A percentile compares a stretch with the other conserved stretches of the same genome.
Conservation (phyloP, 2,329 filamentous ascomycete genomes). For the Didymella pomorum region DNA sequence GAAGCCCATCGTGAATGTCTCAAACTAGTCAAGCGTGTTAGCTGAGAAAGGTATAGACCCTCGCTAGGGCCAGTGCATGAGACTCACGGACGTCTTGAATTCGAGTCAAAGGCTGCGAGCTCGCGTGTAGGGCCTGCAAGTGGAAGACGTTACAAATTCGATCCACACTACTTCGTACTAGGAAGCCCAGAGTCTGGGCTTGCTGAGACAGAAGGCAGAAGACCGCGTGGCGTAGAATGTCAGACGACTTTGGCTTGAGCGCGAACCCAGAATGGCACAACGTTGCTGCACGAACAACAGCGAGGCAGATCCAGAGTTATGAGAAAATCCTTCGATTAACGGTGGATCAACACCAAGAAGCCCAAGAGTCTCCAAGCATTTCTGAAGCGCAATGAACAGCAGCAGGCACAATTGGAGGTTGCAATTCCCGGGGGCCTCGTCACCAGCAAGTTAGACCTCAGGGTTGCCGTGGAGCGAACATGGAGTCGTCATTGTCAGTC, state of each 20-base stretch:
- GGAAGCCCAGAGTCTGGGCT: background rate
- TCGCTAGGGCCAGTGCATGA: constrained; percentile 1
- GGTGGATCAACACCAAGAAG: constrained; percentile 11
- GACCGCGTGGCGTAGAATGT: constrained; percentile 2
- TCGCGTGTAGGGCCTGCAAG: background rate
- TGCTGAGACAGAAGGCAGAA: background rate
- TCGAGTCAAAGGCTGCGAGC: background rate
- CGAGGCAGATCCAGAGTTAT: constrained; percentile 5
- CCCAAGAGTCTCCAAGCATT: constrained; percentile 13
- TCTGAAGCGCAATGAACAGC: background rate
- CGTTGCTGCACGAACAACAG: background rate
- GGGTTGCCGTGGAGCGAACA: constrained; percentile 11
- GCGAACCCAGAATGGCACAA: background rate
- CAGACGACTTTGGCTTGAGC: background rate
- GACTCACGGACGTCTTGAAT: constrained; percentile 8
- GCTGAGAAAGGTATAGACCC: constrained; percentile 2
- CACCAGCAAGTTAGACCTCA: constrained; percentile 10
- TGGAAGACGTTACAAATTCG: constrained; percentile 3
- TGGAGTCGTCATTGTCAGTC: constrained; percentile 8
- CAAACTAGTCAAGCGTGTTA: constrained; percentile 11
- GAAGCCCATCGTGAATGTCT: constrained; percentile 36
- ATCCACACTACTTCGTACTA: constrained; percentile 8
- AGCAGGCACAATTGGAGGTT: background rate
- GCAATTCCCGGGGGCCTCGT: constrained; percentile 2
- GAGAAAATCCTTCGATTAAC: background rate